These are phyloP conservation scores for Paspalum notatum DNA, from an alignment of 176 grass and related monocot species.

Conservation along the genomic window DNA sequence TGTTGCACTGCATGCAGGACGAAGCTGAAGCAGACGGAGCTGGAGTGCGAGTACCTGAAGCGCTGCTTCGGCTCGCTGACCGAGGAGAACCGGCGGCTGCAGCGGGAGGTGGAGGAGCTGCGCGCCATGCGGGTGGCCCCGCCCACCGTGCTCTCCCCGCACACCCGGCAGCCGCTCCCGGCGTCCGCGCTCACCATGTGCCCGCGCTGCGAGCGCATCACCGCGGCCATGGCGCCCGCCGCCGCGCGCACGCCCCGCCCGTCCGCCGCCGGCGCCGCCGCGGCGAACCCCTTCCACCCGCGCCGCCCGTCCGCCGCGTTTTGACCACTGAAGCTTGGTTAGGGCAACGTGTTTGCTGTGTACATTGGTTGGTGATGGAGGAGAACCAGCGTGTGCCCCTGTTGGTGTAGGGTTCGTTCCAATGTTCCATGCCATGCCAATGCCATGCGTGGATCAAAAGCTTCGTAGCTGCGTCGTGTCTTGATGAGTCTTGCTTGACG, in stretches of 20 bases:
- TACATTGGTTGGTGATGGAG: constrained; percentile 23
- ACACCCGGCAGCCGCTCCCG: constrained; percentile 80
- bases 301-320: constrained; percentile 49
- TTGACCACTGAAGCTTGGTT: neutral
- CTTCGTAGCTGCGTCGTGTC: neutral
- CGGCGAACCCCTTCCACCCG: constrained; percentile 41
- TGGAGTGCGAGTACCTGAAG: constrained; percentile 98
- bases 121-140: constrained; percentile 82
- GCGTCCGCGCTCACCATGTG: constrained; percentile 92
- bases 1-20: constrained; percentile 52
- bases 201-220: constrained; percentile 90
- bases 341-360: neutral
- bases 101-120: constrained; percentile 95
- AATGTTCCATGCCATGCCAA: too few species aligned
- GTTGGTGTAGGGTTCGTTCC: neutral
- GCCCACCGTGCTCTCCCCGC: constrained; percentile 89
- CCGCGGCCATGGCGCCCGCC: constrained; percentile 41
- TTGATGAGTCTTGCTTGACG: too few species aligned
- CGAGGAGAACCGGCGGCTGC: constrained; percentile 95
- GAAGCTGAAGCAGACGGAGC: constrained; percentile 98
- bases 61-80: constrained; percentile 94
- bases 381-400: neutral
- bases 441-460: neutral
- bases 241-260: constrained; percentile 13
- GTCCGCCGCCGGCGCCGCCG: neutral